Evolutionary conservation across 371 early-diverging fungal species (phyloP).

Genomic region (Haplosporangium sp.): DNA sequence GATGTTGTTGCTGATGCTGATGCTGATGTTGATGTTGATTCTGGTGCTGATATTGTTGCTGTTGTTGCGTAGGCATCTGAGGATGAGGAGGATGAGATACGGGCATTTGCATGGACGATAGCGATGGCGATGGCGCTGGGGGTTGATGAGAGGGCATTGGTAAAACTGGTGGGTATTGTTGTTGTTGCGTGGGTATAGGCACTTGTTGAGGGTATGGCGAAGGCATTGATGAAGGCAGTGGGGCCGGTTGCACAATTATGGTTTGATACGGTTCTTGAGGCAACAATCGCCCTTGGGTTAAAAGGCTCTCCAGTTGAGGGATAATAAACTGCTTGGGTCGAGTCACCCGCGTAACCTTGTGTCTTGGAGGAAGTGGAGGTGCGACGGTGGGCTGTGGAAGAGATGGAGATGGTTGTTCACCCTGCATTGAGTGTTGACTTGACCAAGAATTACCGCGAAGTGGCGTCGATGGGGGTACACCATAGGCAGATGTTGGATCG

Average conservation of each 20-base stretch:
- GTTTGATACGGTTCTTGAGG: neutral
- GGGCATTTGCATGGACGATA: neutral
- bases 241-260: neutral
- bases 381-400: constrained; percentile 2
- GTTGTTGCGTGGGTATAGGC: constrained; percentile 1
- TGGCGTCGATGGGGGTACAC: constrained; percentile 8
- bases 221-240: neutral
- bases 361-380: constrained; percentile 40
- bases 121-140: neutral
- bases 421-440: neutral
- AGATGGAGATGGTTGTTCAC: constrained; percentile 9
- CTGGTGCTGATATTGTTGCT: neutral
- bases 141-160: constrained; percentile 1
- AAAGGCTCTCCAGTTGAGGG: neutral
- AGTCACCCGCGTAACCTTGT: constrained; percentile 34
- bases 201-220: neutral
- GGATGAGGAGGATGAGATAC: neutral
- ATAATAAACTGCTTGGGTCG: constrained; percentile 44
- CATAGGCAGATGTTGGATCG: neutral
- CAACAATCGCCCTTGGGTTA: neutral
- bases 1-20: too few relatives aligned
- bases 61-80: constrained; percentile 1
- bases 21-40: too few relatives aligned
- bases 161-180: neutral
- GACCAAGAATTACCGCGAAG: constrained; percentile 22